Evolutionary conservation across 208 protist genomes (phyloP), one percentile per base, ranked within the genome.

Genomic region (Naegleria fowleri): DNA sequence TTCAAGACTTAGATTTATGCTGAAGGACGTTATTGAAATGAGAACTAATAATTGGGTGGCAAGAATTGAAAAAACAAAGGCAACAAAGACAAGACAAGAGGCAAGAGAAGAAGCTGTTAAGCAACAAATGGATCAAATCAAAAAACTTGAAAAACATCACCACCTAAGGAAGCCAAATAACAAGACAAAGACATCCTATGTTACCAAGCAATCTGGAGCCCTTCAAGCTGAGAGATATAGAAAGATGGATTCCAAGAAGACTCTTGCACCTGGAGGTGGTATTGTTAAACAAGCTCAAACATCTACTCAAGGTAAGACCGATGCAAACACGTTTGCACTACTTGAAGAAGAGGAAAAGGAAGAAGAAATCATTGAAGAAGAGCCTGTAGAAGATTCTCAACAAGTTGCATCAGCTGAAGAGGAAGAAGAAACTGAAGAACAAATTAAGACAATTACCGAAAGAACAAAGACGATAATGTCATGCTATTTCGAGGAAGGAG

Each of bases 21-120:
- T 93, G 36, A 52, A 87, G 76, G 93, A 94, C 76, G 36, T 93
- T 6, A 90, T 93, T 7, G 92, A 93, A 25, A 90, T 94, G 59
- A 89, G 93, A 29, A 11, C 40, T 25, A 86, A 90, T 87, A 90
- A 90, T 39, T 94, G 93, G 93, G 33, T 87, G 5, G 33, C 90
- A 22, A 86, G 83, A 43, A 91, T 86, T 76, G 83, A 91, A 52
- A 83, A 76, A 29, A 19, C 84, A 51, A 76, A 90, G 13, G 29
- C 52, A 51, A 67, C 55, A 15, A 75, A 91, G 9, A 75, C n/a
- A 9, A 40, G 76, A 86, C 33, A 92, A 38, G 36, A 43, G 40
- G 48, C 59, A 7, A 43, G 75, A 15, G 91, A 67, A 4, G 85
- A 88, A 36, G 85, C 85, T 25, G n/a, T 43, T 29, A 88, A 88